phyloP scores from a whole-genome alignment of 352 stramenopile species.

The Phytophthora citrophthora region DNA sequence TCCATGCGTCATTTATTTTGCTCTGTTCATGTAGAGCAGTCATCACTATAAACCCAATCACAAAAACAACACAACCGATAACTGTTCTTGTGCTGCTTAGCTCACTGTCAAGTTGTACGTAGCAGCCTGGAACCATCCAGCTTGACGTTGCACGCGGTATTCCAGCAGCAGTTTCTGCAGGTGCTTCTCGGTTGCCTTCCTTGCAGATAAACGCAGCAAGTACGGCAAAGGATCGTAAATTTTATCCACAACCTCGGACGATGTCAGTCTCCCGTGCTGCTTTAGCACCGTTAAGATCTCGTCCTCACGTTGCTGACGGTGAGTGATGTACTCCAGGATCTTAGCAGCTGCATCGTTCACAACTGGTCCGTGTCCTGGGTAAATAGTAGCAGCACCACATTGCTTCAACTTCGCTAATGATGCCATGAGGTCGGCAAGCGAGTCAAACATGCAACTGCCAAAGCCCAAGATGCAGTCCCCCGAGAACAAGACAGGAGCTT shows the following conservation, averaged over 20 bases:
- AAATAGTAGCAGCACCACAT: slow-evolving; percentile 56
- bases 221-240: slow-evolving; percentile 70
- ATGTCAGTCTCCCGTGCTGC: slow-evolving; percentile 30
- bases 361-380: slow-evolving; percentile 77
- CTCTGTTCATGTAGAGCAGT: slow-evolving; percentile 17
- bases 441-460: slow-evolving; percentile 89
- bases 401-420: slow-evolving; percentile 62
- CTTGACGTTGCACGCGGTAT: slow-evolving; percentile 31
- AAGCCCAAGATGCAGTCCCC: slow-evolving; percentile 87
- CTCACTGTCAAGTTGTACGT: slow-evolving; percentile 38
- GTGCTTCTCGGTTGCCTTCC: slow-evolving; percentile 65
- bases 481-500: slow-evolving; percentile 62
- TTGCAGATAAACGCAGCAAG: slow-evolving; percentile 55
- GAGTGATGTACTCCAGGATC: slow-evolving; percentile 79
- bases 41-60: slow-evolving; percentile 32
- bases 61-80: slow-evolving; percentile 12
- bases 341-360: slow-evolving; percentile 65
- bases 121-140: slow-evolving; percentile 37
- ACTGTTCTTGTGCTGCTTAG: slow-evolving; percentile 18
- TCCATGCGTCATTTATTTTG: slow-evolving; percentile 38
- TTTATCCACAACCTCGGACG: slow-evolving; percentile 51
- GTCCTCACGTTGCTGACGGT: slow-evolving; percentile 75
- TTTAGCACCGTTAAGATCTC: slow-evolving; percentile 63
- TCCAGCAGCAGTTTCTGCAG: slow-evolving; percentile 68
- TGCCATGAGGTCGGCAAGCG: slow-evolving; percentile 79